Conservation (phyloP, 768 basidiomycete genomes). For the Lentinula sp. region DNA sequence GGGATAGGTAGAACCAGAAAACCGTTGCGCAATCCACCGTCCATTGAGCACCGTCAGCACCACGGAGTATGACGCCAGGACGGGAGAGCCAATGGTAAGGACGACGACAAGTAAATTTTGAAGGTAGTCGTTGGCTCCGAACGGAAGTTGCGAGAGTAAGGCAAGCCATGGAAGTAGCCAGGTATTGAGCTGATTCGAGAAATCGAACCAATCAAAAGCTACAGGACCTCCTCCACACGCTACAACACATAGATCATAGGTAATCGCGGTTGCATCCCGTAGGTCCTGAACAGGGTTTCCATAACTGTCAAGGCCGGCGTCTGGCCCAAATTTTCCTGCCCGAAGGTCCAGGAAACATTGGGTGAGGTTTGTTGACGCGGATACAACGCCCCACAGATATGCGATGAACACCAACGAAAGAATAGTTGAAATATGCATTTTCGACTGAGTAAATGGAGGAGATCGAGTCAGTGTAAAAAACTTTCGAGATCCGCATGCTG, state of each 20-base stretch:
- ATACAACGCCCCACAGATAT: background rate
- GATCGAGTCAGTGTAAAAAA: background rate
- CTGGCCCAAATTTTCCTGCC: background rate
- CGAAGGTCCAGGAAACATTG: background rate
- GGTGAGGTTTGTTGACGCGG: background rate
- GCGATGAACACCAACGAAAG: background rate
- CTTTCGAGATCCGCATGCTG: too few relatives aligned
- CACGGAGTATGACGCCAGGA: constrained; percentile 39
- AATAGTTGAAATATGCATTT: background rate
- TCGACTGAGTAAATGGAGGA: background rate
- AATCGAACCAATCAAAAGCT: constrained; percentile 19
- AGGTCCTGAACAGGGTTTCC: background rate
- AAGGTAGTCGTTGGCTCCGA: constrained; percentile 29
- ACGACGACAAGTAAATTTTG: constrained; percentile 37
- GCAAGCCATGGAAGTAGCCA: constrained; percentile 48
- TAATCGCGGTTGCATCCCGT: background rate
- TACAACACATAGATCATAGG: background rate
- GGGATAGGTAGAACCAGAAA: constrained; percentile 22
- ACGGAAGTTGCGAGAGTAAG: constrained; percentile 42
- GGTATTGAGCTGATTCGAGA: constrained; percentile 31
- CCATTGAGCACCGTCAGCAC: constrained; percentile 36
- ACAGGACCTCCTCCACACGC: background rate
- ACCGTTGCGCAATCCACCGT: constrained; percentile 31
- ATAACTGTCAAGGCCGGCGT: background rate
- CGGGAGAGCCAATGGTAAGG: constrained; percentile 38